Evolutionary conservation across 495 filamentous ascomycete genomes (phyloP).

Genomic region (Daldinia caldariorum): DNA sequence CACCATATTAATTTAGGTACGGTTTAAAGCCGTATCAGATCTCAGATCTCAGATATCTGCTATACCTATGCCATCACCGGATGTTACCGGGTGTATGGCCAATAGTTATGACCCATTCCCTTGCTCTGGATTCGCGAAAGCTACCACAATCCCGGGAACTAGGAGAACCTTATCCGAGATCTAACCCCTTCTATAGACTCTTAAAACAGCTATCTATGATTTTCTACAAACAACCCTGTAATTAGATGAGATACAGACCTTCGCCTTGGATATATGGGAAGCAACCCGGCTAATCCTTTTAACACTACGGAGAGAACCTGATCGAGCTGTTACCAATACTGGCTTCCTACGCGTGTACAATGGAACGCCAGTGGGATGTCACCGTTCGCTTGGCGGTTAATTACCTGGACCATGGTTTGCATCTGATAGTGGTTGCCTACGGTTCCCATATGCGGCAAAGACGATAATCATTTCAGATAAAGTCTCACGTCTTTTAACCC

Average conservation of each 20-base stretch:
- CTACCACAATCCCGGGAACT: background rate
- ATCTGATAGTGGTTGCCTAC: background rate
- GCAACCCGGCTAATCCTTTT: background rate
- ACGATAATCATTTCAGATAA: background rate
- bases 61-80: background rate
- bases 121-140: background rate
- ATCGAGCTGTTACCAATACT: background rate
- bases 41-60: background rate
- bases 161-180: background rate
- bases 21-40: background rate
- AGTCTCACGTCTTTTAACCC: too few relatives aligned
- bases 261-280: background rate
- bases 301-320: background rate
- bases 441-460: background rate
- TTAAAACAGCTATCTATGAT: background rate
- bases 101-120: background rate
- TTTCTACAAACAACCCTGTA: background rate
- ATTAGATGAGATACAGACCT: background rate
- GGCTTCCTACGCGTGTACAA: background rate
- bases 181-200: background rate
- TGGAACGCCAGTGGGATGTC: background rate
- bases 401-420: conserved; percentile 10
- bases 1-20: background rate
- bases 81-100: background rate
- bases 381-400: conserved; percentile 27